Base-by-base conservation (phyloP, 805 yeast genomes). In the Debaryomyces maramus region DNA sequence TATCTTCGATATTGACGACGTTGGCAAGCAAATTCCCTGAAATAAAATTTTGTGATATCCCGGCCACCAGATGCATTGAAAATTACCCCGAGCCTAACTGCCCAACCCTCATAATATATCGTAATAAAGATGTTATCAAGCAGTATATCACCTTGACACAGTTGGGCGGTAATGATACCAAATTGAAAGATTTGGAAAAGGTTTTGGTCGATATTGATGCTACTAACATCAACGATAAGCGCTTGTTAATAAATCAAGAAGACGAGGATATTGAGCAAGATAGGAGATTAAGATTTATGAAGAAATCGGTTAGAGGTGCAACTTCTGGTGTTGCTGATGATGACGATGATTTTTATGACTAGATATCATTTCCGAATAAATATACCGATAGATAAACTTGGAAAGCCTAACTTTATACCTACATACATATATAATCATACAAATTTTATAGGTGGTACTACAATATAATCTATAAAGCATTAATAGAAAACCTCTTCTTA, bases 21-120 rank as follows among this genome's bases (percentile, higher is more conserved):
- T 58, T 80, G 11, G 93, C 98, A 0, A 56, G 64, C 2, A 83
- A 79, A 53, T 91, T 79, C 58, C 77, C 79, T 16, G 96, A 93
- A 55, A 64, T 91, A 51, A 93, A 93, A 62, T 86, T 93, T 57
- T 91, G 88, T 31, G 97, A 93, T 51, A 93, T 93, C 35, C 83
- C 86, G n/a, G 96, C 87, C 17, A 74, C 79, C 43, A 80, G 97
- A 61, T 96, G 97, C 38, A 85, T 90, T 48, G 98, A 91, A 55
- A 82, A 83, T 56, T 93, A 90, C 60, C 97, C 99, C 2, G 91
- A 87, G 18, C 60, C 75, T 22, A 90, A 88, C 67, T 85, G 96
- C 52, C 99, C 99, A 2, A 93, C 99, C 0, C 67, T 93, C 6
- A 72, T 93, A 36, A 77, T 93, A 0, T 93, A 93, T 61, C 77